Percentiles rank a stretch among this genome's conserved stretches.
Evolutionary conservation across 164 flowering plant species (phyloP).

Genomic region (Brasenia schreberi): DNA sequence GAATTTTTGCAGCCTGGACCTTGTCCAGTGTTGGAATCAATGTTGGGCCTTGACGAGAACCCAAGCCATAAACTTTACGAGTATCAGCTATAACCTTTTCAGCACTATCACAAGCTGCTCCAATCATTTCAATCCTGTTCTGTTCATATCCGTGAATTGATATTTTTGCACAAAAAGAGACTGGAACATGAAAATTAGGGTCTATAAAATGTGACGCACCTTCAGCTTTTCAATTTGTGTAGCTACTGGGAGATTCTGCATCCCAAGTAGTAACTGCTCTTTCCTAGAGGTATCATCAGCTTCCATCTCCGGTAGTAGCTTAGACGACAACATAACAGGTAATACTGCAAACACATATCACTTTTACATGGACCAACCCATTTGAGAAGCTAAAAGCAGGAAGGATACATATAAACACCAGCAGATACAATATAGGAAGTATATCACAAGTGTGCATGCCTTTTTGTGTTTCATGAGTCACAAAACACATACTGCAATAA

Average conservation of each 20-base stretch:
- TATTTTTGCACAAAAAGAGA: background rate
- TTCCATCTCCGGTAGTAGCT: constrained; percentile 92
- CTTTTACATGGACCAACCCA: background rate
- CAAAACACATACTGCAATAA: too few relatives aligned
- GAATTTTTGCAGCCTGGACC: constrained; percentile 86
- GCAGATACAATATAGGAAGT: background rate
- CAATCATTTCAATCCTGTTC: constrained; percentile 88
- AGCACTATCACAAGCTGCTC: constrained; percentile 91
- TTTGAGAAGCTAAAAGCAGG: background rate
- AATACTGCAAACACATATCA: constrained; percentile 36
- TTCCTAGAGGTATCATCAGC: constrained; percentile 63
- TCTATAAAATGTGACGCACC: constrained; percentile 23
- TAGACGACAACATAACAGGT: constrained; percentile 91
- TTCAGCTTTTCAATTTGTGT: constrained; percentile 80
- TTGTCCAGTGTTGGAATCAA: constrained; percentile 68
- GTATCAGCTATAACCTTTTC: constrained; percentile 79
- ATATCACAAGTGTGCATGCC: too few relatives aligned
- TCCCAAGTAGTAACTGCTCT: constrained; percentile 74
- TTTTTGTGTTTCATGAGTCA: too few relatives aligned
- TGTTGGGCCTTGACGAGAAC: constrained; percentile 67
- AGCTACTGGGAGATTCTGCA: constrained; percentile 63
- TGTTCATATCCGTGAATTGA: constrained; percentile 14
- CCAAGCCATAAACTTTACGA: constrained; percentile 76
- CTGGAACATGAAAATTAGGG: background rate
- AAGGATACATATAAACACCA: background rate